A percentile compares a stretch with the other conserved stretches of the same genome.
Conservation (phyloP, 2,329 filamentous ascomycete genomes). For the Diaporthe ilicicola region DNA sequence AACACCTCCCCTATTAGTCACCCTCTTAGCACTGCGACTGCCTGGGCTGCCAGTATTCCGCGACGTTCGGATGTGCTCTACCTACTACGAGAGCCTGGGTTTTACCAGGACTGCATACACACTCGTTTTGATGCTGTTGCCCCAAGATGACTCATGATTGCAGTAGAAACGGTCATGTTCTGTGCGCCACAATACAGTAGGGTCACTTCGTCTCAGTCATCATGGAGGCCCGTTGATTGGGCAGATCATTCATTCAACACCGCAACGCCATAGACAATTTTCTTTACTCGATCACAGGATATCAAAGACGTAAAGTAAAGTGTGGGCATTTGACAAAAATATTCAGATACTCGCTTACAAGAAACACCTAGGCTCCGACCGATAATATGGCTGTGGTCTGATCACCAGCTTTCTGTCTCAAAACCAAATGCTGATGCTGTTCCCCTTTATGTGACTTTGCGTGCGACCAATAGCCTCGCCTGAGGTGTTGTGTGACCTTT, state of each 20-base stretch:
- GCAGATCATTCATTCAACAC: not conserved
- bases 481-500: not conserved
- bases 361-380: not conserved
- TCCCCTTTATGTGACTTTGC: not conserved
- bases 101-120: not conserved
- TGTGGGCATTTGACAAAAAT: not conserved
- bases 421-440: conserved; percentile 9
- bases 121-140: not conserved
- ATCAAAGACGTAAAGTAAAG: not conserved
- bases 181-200: not conserved
- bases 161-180: not conserved
- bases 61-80: not conserved
- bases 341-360: not conserved
- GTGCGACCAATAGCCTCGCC: not conserved
- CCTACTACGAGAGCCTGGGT: not conserved
- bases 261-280: no score
- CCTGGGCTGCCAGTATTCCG: not conserved
- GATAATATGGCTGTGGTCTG: not conserved
- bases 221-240: not conserved
- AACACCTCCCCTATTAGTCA: not conserved
- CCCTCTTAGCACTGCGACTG: not conserved
- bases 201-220: not conserved
- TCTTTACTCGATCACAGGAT: not conserved
- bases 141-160: not conserved
- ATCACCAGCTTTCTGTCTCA: not conserved